These are phyloP conservation scores for Salinomyces thailandicus DNA, from an alignment of 2,329 filamentous ascomycete genomes.

Conservation along the genomic window DNA sequence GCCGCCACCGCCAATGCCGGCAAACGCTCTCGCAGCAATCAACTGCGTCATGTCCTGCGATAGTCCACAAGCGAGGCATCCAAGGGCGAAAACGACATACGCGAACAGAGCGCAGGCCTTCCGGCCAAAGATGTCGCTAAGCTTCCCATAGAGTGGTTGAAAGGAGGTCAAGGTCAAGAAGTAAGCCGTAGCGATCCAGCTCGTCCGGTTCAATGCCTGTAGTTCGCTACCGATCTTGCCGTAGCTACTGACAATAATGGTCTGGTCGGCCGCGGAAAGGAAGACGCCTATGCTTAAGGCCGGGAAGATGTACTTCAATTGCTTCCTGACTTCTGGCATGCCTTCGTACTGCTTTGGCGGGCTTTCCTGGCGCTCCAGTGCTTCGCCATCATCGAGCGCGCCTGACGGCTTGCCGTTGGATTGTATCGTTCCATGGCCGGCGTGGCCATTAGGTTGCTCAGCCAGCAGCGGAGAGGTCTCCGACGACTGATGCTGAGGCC, in stretches of 20 bases:
- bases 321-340: constrained; percentile 39
- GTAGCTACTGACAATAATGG: constrained; percentile 68
- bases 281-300: constrained; percentile 57
- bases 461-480: constrained; percentile 20
- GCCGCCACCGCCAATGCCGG: constrained; percentile 58
- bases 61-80: constrained; percentile 53
- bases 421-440: neutral
- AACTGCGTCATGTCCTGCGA: constrained; percentile 54
- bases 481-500: constrained; percentile 5
- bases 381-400: constrained; percentile 9
- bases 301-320: constrained; percentile 49
- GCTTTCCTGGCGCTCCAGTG: constrained; percentile 27
- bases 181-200: constrained; percentile 64
- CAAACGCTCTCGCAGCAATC: constrained; percentile 53
- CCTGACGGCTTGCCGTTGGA: neutral
- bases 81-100: constrained; percentile 54
- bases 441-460: constrained; percentile 13
- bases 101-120: constrained; percentile 55
- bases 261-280: constrained; percentile 63
- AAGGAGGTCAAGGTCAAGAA: constrained; percentile 65
- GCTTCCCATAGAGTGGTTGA: constrained; percentile 63
- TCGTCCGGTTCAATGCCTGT: constrained; percentile 61
- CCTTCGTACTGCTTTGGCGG: constrained; percentile 32
- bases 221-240: constrained; percentile 67
- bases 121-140: constrained; percentile 61